These are phyloP conservation scores for Fragaria nilgerrensis DNA, from an alignment of 306 rosid genomes.

Conservation along the genomic window DNA sequence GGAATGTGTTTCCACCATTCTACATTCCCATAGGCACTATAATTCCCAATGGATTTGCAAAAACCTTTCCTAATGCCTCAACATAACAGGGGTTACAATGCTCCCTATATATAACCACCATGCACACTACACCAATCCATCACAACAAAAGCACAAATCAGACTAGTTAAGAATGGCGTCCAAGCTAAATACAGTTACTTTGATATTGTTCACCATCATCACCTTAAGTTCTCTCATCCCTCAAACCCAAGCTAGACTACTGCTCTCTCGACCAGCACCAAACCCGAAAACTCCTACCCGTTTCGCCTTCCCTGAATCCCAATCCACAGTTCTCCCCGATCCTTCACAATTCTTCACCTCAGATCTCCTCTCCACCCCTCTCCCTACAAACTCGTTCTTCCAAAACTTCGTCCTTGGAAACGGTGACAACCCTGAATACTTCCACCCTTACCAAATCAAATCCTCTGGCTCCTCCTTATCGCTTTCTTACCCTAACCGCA, in stretches of 20 bases:
- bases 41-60: neutral
- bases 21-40: neutral
- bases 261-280: neutral
- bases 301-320: conserved; percentile 46
- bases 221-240: neutral
- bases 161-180: neutral
- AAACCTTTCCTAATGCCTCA: neutral
- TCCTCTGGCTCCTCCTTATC: conserved; percentile 29
- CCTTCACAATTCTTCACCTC: conserved; percentile 53
- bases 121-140: no score
- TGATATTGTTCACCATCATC: neutral
- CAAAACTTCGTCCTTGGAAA: conserved; percentile 58
- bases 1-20: no score
- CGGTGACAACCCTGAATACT: conserved; percentile 62
- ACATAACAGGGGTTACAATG: neutral
- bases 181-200: neutral
- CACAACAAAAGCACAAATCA: no score
- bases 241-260: neutral
- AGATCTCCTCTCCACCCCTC: conserved; percentile 47
- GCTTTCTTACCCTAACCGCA: conserved; percentile 51
- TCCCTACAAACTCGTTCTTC: conserved; percentile 76
- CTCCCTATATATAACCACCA: no score
- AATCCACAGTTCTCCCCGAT: conserved; percentile 61
- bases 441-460: conserved; percentile 29
- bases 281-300: neutral